Percentiles rank a stretch among this genome's conserved stretches.
Conservation (phyloP, 192 early-diverging fungal species). For the Coemansia sp. region DNA sequence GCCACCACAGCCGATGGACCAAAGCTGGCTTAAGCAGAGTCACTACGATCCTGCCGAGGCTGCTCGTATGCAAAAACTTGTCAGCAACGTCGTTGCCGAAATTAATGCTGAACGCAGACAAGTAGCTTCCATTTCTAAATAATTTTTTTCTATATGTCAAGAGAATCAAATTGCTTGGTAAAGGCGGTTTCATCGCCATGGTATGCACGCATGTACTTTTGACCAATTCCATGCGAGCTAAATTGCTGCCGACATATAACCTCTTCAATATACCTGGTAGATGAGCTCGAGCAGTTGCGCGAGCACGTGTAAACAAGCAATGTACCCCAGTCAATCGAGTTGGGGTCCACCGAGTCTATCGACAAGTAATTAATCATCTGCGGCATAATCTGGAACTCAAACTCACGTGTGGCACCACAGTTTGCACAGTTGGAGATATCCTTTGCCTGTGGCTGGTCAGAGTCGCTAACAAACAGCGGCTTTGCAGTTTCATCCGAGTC, state of each 20-base stretch:
- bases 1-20: constrained; percentile 40
- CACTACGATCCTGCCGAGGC: constrained; percentile 44
- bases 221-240: constrained; percentile 70
- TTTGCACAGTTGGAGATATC: constrained; percentile 67
- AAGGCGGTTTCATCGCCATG: constrained; percentile 44
- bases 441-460: constrained; percentile 55
- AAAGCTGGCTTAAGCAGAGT: constrained; percentile 29
- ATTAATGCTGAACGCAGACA: constrained; percentile 50
- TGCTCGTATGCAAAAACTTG: constrained; percentile 46
- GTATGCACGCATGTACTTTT: constrained; percentile 43
- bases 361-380: constrained; percentile 78
- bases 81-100: constrained; percentile 41
- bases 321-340: constrained; percentile 90
- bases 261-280: constrained; percentile 54
- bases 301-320: constrained; percentile 85
- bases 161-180: constrained; percentile 34
- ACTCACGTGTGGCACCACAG: constrained; percentile 71
- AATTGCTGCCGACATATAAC: constrained; percentile 77
- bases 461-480: constrained; percentile 80
- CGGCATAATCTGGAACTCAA: constrained; percentile 95
- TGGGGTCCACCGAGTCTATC: constrained; percentile 64
- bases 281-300: constrained; percentile 63
- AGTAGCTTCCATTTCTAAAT: constrained; percentile 1
- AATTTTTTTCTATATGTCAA: constrained; percentile 14
- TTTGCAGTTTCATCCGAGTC: constrained; percentile 40